Conservation (phyloP, 176 grass and related monocot species). For the bread wheat (Triticum aestivum) region DNA sequence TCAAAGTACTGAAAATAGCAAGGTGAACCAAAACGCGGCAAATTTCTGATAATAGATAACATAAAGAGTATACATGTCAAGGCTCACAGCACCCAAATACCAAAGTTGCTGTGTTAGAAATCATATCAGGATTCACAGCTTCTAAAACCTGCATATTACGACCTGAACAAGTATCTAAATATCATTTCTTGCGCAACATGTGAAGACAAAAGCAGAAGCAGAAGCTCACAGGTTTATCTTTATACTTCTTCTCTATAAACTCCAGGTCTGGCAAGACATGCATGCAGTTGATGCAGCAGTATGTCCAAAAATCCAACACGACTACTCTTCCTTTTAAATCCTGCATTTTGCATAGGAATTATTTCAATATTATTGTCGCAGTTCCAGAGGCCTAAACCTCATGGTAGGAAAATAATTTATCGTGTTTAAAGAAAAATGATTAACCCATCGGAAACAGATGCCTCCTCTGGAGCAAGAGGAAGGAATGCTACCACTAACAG, state of each 20-base stretch:
- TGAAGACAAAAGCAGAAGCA: slow-evolving; percentile 23
- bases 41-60: slow-evolving; percentile 3
- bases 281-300: slow-evolving; percentile 99
- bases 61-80: not conserved
- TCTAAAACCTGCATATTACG: not conserved
- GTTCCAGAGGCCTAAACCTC: slow-evolving; percentile 10
- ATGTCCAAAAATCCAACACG: slow-evolving; percentile 97
- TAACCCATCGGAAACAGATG: not conserved
- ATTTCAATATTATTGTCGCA: not conserved
- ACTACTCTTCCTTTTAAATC: slow-evolving; percentile 92
- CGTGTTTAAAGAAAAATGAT: not conserved
- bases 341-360: slow-evolving; percentile 40
- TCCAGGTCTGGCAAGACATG: slow-evolving; percentile 96
- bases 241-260: slow-evolving; percentile 86
- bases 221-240: slow-evolving; percentile 77
- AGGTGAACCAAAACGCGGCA: not conserved
- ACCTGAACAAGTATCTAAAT: not conserved
- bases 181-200: slow-evolving; percentile 8
- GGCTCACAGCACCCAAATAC: slow-evolving; percentile 1
- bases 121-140: not conserved
- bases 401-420: slow-evolving; percentile 15
- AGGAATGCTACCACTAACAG: slow-evolving; percentile 11
- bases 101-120: not conserved
- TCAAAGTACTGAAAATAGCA: not conserved
- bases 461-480: slow-evolving; percentile 2